A percentile compares a stretch with the other conserved stretches of the same genome.
Evolutionary conservation across 1,284 basidiomycete genomes (phyloP).

Genomic region (Apiotrichum mycotoxinovorans): DNA sequence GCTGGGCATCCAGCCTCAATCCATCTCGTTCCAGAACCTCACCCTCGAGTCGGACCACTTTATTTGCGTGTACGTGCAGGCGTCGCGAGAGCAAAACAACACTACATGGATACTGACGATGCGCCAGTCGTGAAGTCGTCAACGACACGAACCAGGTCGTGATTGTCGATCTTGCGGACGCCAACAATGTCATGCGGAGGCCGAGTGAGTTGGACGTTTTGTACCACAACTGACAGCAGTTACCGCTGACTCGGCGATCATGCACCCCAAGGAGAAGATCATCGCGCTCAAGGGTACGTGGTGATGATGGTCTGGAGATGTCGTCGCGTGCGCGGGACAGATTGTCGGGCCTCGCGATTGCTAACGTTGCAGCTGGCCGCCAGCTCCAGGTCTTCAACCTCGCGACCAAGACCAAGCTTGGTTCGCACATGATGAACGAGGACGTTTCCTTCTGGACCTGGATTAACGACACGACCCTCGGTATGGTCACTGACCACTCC

Average conservation of each 20-base stretch:
- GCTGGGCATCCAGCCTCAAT: constrained; percentile 90
- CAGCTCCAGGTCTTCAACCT: constrained; percentile 99
- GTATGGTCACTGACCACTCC: constrained; percentile 90
- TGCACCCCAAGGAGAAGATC: constrained; percentile 97
- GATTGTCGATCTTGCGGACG: constrained; percentile 92
- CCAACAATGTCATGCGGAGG: constrained; percentile 91
- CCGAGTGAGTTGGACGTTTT: constrained; percentile 58
- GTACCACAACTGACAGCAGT: constrained; percentile 48
- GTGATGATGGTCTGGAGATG: constrained; percentile 54
- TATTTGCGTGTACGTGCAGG: constrained; percentile 63
- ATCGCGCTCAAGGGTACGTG: constrained; percentile 83
- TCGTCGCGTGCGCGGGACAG: too few species aligned
- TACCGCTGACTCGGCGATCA: constrained; percentile 96
- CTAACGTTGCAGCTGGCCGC: constrained; percentile 57
- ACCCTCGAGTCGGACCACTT: constrained; percentile 97
- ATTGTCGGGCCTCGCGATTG: too few species aligned
- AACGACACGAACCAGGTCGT: constrained; percentile 89
- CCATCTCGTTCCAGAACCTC: constrained; percentile 94
- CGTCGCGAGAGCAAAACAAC: neutral
- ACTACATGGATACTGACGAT: constrained; percentile 2
- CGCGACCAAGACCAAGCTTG: constrained; percentile 94
- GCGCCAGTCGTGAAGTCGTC: constrained; percentile 39
- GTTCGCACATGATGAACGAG: constrained; percentile 89
- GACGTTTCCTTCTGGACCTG: constrained; percentile 99
- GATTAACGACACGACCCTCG: constrained; percentile 86